These are phyloP conservation scores for Saccharomycopsis sp. DNA, from an alignment of 805 yeast genomes.

Conservation along the genomic window DNA sequence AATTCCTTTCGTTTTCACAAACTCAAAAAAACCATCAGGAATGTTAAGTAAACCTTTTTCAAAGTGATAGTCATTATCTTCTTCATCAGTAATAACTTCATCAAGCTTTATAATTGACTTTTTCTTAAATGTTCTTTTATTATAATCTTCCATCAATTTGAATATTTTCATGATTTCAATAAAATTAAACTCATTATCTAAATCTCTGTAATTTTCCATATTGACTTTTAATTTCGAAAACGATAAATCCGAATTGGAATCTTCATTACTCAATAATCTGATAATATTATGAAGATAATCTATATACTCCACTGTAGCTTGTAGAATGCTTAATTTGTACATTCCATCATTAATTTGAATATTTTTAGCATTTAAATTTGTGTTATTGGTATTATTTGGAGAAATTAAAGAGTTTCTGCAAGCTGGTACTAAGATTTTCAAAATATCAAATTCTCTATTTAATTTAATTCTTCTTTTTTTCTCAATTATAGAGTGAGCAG, in stretches of 20 bases:
- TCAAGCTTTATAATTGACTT: slow-evolving; percentile 1
- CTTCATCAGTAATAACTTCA: background rate
- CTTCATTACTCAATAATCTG: slow-evolving; percentile 30
- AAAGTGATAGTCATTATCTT: background rate
- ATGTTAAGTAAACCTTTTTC: background rate
- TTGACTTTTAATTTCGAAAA: slow-evolving; percentile 48
- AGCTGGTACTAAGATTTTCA: slow-evolving; percentile 69
- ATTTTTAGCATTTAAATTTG: slow-evolving; percentile 17
- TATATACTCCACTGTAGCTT: slow-evolving; percentile 76
- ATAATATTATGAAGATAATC: slow-evolving; percentile 55
- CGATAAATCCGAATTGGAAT: slow-evolving; percentile 26
- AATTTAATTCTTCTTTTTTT: slow-evolving; percentile 68
- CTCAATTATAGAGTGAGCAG: slow-evolving; percentile 70
- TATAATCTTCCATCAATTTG: slow-evolving; percentile 12
- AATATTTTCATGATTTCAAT: slow-evolving; percentile 19
- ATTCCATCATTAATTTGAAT: slow-evolving; percentile 40
- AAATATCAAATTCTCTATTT: slow-evolving; percentile 75
- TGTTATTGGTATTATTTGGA: slow-evolving; percentile 13
- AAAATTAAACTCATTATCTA: slow-evolving; percentile 47
- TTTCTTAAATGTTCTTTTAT: background rate
- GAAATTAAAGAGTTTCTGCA: slow-evolving; percentile 39
- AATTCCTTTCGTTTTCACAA: slow-evolving; percentile 11
- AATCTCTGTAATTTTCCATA: slow-evolving; percentile 48
- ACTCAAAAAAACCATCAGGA: slow-evolving; percentile 7
- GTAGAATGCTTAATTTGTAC: slow-evolving; percentile 72